Conservation (phyloP, 441 rosid species). For the Isatis lusitanica region DNA sequence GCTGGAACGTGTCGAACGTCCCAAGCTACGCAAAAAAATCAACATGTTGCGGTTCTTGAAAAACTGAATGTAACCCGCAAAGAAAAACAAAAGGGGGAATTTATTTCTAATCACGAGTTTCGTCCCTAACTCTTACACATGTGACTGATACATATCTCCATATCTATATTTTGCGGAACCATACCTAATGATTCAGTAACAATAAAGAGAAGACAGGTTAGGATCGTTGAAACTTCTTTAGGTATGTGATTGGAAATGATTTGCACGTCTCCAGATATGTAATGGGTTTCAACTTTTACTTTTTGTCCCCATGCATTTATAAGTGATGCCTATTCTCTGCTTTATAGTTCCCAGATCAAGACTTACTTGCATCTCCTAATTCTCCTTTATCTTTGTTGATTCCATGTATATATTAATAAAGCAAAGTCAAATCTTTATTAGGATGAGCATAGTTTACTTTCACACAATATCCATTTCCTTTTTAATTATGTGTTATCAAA, state of each 20-base stretch:
- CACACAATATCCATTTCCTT: slow-evolving; percentile 1
- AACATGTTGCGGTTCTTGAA: background rate
- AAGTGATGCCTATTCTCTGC: slow-evolving; percentile 19
- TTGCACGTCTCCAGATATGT: slow-evolving; percentile 25
- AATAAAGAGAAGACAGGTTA: slow-evolving; percentile 2
- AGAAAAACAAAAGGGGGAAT: too few species aligned
- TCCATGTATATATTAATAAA: background rate
- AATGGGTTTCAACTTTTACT: slow-evolving; percentile 20
- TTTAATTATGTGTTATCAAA: background rate
- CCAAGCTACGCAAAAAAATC: background rate
- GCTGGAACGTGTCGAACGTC: slow-evolving; percentile 12
- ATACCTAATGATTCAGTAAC: slow-evolving; percentile 6
- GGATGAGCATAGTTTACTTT: background rate
- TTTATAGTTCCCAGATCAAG: slow-evolving; percentile 19
- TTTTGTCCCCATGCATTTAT: slow-evolving; percentile 20
- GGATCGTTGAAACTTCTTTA: slow-evolving; percentile 28
- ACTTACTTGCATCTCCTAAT: slow-evolving; percentile 11
- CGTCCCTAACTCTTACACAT: background rate
- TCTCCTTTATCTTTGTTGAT: slow-evolving; percentile 5
- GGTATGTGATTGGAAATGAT: slow-evolving; percentile 32
- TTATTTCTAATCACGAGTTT: background rate
- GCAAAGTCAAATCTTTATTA: slow-evolving; percentile 8
- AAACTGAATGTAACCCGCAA: background rate
- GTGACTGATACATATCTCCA: background rate
- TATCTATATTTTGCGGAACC: slow-evolving; percentile 2